Conservation (phyloP, 176 grass and related monocot genomes). For the Rhipidocladum racemiflorum region DNA sequence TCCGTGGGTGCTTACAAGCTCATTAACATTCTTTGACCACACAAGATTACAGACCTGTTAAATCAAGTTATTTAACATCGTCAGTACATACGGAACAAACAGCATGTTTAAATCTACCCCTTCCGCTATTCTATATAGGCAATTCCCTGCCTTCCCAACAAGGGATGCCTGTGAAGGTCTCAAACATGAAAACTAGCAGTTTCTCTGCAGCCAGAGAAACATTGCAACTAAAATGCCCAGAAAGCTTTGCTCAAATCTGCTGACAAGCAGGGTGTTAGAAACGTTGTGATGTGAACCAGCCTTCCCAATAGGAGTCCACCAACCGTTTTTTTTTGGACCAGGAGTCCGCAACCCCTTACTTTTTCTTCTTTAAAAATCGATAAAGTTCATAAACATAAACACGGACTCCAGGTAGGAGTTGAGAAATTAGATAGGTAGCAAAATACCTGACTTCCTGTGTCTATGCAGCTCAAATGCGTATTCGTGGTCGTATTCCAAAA, state of each 20-base stretch:
- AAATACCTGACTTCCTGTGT: conserved; percentile 96
- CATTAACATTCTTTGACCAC: conserved; percentile 99
- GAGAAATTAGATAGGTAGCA: neutral
- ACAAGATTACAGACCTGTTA: conserved; percentile 93
- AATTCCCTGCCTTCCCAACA: neutral
- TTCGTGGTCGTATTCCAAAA: conserved; percentile 98
- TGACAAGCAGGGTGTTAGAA: neutral
- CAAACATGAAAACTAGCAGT: neutral
- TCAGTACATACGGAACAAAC: neutral
- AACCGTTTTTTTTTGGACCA: too few relatives aligned
- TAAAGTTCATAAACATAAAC: neutral
- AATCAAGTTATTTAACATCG: neutral
- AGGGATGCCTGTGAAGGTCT: neutral
- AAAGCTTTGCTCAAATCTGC: neutral
- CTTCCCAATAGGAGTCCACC: neutral
- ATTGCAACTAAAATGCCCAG: neutral
- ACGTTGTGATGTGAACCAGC: neutral
- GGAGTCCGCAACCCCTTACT: neutral
- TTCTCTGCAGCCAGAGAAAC: neutral
- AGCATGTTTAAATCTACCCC: neutral
- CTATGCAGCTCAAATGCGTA: conserved; percentile 74
- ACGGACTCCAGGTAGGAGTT: neutral
- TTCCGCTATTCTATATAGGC: neutral
- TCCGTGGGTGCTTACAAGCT: conserved; percentile 93
- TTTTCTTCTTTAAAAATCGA: neutral